Percentiles rank a stretch among this genome's conserved stretches.
Evolutionary conservation across 805 yeast species (phyloP).

Genomic region (Yueomyces sinensis): DNA sequence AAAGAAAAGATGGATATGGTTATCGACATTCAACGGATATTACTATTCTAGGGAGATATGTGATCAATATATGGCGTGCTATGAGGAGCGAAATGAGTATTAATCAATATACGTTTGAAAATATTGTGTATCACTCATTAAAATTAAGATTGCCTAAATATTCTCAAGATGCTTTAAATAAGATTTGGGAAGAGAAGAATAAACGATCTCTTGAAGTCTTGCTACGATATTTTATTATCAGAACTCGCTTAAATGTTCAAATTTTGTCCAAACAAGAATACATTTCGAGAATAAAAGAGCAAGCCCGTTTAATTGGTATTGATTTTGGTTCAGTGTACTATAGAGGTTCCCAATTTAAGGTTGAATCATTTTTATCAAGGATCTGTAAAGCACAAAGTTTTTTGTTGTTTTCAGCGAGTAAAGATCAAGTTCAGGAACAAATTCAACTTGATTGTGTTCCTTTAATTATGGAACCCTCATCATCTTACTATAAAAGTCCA

Average conservation of each 20-base stretch:
- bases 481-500: conserved; percentile 79
- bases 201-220: conserved; percentile 26
- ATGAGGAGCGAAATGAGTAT: conserved; percentile 50
- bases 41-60: conserved; percentile 64
- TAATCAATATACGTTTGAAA: conserved; percentile 62
- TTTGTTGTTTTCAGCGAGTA: conserved; percentile 65
- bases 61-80: conserved; percentile 75
- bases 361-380: conserved; percentile 70
- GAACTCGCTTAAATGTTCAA: conserved; percentile 28
- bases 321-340: conserved; percentile 81
- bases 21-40: conserved; percentile 63
- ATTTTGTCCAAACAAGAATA: conserved; percentile 51
- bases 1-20: conserved; percentile 65
- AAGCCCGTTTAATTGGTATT: conserved; percentile 75
- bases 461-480: conserved; percentile 81
- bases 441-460: conserved; percentile 82
- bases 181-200: conserved; percentile 27
- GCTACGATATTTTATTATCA: conserved; percentile 34
- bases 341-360: conserved; percentile 89
- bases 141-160: conserved; percentile 59
- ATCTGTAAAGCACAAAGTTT: conserved; percentile 66
- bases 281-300: conserved; percentile 60
- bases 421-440: conserved; percentile 69
- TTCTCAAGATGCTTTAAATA: conserved; percentile 33
- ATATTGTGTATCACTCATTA: conserved; percentile 52